Evolutionary conservation across 805 yeast genomes (phyloP), one percentile per base, ranked within the genome.

Genomic region (Sungouiozyma intestinalis): DNA sequence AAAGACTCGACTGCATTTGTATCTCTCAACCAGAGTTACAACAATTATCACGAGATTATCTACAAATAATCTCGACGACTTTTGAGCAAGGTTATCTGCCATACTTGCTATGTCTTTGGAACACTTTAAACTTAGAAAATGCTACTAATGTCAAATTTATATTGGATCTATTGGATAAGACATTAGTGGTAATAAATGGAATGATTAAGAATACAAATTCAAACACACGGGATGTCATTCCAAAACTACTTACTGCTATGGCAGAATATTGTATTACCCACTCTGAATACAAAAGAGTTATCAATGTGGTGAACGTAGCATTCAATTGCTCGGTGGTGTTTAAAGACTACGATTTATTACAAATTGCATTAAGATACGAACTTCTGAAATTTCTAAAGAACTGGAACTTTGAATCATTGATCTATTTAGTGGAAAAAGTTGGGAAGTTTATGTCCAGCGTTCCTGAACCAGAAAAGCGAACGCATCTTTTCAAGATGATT

Each of bases 301-400:
- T 47, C 1, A 59, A 59, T 44, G 36, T 58, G 4, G 47, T 54
- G 8, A 55, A 52, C 32, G 52, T 62, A 8, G 24, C 48, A n/a
- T 62, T 51, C 40, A 62, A 62, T 40, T 39, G 47, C 6, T 59
- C 46, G 17, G 46, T 57, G 3, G 41, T 47, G 6, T 40, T 39
- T 2, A 49, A 49, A 32, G 44, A 52, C 16, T 36, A 35, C 9
- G 31, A 24, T 0, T 52, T 48, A 24, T 36, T 58, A 11, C 18
- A 39, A 2, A 16, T 41, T 2, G 51, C 58, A 5, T 33, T 50
- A 3, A 38, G 40, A 19, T 21, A 47, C 3, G 52, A 52, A 31
- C 19, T 50, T 2, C 20, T 17, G 36, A 39, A 42, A 20, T 44
- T 46, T 39, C 16, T 50, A 29, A 17, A 44, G 4, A 33, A 32